Evolutionary conservation across 176 grass and related monocot species (phyloP), one percentile per base, ranked within the genome.

Genomic region (Musa troglodytarum): DNA sequence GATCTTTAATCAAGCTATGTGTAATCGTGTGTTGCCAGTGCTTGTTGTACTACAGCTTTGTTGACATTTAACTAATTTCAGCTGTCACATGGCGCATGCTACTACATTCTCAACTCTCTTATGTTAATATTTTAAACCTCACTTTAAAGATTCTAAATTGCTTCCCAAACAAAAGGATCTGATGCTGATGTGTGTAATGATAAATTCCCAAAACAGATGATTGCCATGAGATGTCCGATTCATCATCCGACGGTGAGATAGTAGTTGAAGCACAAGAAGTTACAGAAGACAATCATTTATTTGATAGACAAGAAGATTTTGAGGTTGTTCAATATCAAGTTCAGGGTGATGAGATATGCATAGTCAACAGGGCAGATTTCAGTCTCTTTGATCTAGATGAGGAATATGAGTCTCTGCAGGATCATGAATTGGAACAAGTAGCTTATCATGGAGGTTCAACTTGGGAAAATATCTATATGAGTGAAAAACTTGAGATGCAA

Each of bases 301-400:
- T 12, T 70, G 54, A 70, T 9, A 56, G 8, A 70, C 17, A 50
- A 50, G 19, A 56, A 23, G 77, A 79, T 58, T 58, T 69, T n/a
- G 77, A 34, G 52, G 29, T 49, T 49, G 29, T 23, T 79, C 11
- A 79, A 58, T 51, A 79, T 16, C 53, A 79, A 71, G 23, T 58
- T 68, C 67, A 28, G 29, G 77, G n/a, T 6, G n/a, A 54, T 28
- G 54, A 79, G 28, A 50, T 50, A 50, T 79, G 67, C 23, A 59
- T 59, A 10, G 52, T 71, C 11, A 71, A 79, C 54, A 69, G 53
- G 22, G 53, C 53, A 19, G 77, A 79, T 49, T 79, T 59, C 17
- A 56, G 25, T 70, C 16, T 79, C 77, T 17, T 79, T 22, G 66
- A 79, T 58, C 25, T 79, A 8, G 67, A 79, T 71, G 66, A 79